A percentile compares a stretch with the other conserved stretches of the same genome.
Conservation (phyloP, 2,329 filamentous ascomycete genomes). For the Ophiocordyceps camponoti-floridani region DNA sequence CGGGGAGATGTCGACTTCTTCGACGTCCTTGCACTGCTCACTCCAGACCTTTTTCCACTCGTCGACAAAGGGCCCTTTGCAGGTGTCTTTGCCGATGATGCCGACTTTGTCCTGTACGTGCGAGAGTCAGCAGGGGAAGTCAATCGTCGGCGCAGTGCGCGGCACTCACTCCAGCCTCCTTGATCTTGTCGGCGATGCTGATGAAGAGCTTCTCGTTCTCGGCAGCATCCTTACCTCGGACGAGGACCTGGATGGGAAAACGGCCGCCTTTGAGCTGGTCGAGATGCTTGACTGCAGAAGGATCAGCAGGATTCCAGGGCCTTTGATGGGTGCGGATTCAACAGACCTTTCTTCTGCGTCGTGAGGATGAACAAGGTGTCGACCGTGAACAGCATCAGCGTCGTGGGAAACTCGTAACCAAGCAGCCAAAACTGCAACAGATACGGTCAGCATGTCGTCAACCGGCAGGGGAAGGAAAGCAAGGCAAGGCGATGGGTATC, state of each 20-base stretch:
- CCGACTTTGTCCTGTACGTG: conserved; percentile 65
- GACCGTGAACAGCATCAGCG: conserved; percentile 77
- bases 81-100: conserved; percentile 65
- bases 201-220: conserved; percentile 84
- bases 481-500: neutral
- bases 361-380: conserved; percentile 86
- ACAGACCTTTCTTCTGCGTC: conserved; percentile 82
- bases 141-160: neutral
- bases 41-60: conserved; percentile 82
- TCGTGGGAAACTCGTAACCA: conserved; percentile 96
- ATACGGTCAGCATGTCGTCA: neutral
- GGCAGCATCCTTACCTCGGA: conserved; percentile 78
- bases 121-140: conserved; percentile 1
- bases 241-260: conserved; percentile 78
- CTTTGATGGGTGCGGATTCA: conserved; percentile 1
- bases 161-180: conserved; percentile 58
- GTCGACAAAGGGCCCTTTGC: conserved; percentile 76
- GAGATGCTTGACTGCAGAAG: conserved; percentile 61
- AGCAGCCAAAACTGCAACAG: conserved; percentile 76
- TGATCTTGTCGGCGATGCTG: conserved; percentile 72
- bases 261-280: conserved; percentile 85
- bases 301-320: conserved; percentile 10
- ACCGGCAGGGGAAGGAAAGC: neutral
- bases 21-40: conserved; percentile 65
- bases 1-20: conserved; percentile 70